Conservation (phyloP, 2,329 filamentous ascomycete species). For the Talaromyces sp. region DNA sequence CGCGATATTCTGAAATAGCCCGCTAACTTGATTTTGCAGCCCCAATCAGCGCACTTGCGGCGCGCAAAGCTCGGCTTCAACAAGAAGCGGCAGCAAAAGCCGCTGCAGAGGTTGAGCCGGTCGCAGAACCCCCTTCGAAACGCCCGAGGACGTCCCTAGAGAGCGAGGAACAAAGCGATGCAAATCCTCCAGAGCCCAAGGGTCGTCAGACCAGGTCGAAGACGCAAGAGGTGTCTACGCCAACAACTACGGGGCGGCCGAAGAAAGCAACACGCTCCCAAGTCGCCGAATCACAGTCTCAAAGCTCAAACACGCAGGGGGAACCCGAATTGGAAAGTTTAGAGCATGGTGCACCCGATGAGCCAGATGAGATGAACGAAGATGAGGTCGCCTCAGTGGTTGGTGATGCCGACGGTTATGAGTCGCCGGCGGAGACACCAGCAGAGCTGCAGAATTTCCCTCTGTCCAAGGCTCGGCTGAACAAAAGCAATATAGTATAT, state of each 20-base stretch:
- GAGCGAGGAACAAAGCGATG: slow-evolving; percentile 14
- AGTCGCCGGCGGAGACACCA: slow-evolving; percentile 34
- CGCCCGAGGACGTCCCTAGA: slow-evolving; percentile 34
- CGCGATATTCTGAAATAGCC: neutral
- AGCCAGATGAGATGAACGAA: slow-evolving; percentile 24
- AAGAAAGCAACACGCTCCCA: slow-evolving; percentile 9
- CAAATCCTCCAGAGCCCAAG: slow-evolving; percentile 16
- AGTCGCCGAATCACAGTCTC: neutral
- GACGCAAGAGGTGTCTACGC: slow-evolving; percentile 18
- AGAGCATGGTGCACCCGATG: slow-evolving; percentile 15
- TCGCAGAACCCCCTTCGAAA: slow-evolving; percentile 39
- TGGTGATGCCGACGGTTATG: slow-evolving; percentile 35
- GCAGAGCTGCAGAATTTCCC: slow-evolving; percentile 41
- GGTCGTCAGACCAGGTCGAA: slow-evolving; percentile 23
- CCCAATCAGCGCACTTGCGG: slow-evolving; percentile 47
- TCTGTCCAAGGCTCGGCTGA: slow-evolving; percentile 41
- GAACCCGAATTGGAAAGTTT: slow-evolving; percentile 21
- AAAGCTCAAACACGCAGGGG: slow-evolving; percentile 5
- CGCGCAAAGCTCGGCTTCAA: slow-evolving; percentile 45
- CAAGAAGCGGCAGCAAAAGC: slow-evolving; percentile 26
- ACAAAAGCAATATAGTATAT: slow-evolving; percentile 42
- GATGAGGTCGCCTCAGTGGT: slow-evolving; percentile 27
- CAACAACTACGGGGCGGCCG: slow-evolving; percentile 14
- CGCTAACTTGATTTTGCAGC: slow-evolving; percentile 22
- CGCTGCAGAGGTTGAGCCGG: slow-evolving; percentile 19